These are phyloP conservation scores for Fagus sylvatica DNA, from an alignment of 306 rosid species.

Conservation along the genomic window DNA sequence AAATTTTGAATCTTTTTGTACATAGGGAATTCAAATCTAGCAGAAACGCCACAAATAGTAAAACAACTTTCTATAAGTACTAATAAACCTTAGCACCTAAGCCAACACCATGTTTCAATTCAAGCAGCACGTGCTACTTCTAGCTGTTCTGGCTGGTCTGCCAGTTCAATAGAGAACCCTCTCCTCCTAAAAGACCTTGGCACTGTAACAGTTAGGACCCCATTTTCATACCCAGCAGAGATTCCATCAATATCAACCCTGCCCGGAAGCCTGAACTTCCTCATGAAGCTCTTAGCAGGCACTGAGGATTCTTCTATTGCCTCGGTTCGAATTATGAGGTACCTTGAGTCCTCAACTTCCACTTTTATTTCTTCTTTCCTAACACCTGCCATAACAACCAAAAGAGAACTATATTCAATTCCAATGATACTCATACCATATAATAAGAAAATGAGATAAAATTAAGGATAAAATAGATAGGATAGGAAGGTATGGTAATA, in stretches of 20 bases:
- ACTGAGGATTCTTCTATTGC: constrained; percentile 46
- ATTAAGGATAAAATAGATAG: background rate
- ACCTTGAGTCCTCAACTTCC: constrained; percentile 74
- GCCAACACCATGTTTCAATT: background rate
- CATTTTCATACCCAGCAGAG: constrained; percentile 62
- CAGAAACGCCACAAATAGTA: background rate
- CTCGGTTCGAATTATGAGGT: constrained; percentile 65
- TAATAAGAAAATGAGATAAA: background rate
- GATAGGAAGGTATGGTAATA: background rate
- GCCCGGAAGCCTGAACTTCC: constrained; percentile 72
- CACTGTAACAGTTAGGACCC: constrained; percentile 66
- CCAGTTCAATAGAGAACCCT: constrained; percentile 49
- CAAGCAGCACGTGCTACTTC: constrained; percentile 77
- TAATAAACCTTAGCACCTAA: constrained; percentile 6
- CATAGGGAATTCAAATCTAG: constrained; percentile 10
- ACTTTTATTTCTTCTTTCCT: constrained; percentile 73
- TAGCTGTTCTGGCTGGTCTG: constrained; percentile 43
- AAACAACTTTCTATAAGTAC: background rate
- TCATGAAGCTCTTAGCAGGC: constrained; percentile 51
- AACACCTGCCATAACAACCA: constrained; percentile 50
- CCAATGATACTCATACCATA: background rate
- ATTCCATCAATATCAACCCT: constrained; percentile 58
- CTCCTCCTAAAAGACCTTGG: constrained; percentile 56
- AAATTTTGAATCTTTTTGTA: background rate
- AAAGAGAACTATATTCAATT: constrained; percentile 1